Evolutionary conservation across 805 yeast genomes (phyloP).

Genomic region (Ogataea angusta): DNA sequence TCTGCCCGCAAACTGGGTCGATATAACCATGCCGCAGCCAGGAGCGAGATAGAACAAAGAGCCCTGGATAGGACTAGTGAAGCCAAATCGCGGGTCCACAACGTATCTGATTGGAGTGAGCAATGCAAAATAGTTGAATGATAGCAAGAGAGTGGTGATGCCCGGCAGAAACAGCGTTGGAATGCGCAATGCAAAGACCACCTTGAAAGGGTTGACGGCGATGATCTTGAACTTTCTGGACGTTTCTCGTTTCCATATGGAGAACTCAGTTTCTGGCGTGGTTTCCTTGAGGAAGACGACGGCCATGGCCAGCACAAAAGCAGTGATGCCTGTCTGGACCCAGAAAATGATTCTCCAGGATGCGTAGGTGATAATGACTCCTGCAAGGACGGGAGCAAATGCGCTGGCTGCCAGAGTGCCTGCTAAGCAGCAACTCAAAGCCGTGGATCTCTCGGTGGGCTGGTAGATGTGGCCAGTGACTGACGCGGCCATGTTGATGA

Average conservation of each 20-base stretch:
- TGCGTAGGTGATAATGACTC: conserved; percentile 45
- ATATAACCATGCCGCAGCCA: conserved; percentile 47
- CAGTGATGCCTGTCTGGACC: conserved; percentile 44
- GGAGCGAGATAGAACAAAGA: conserved; percentile 53
- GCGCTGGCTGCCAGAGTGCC: conserved; percentile 52
- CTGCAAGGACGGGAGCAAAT: conserved; percentile 49
- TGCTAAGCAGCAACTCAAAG: conserved; percentile 42
- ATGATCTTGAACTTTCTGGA: conserved; percentile 38
- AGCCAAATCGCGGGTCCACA: conserved; percentile 49
- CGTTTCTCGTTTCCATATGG: conserved; percentile 25
- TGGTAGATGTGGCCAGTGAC: conserved; percentile 45
- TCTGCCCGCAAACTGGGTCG: conserved; percentile 48
- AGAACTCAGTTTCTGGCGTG: conserved; percentile 28
- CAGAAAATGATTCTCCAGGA: conserved; percentile 51
- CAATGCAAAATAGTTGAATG: conserved; percentile 46
- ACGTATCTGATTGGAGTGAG: conserved; percentile 52
- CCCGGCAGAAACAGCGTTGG: conserved; percentile 43
- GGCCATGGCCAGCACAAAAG: conserved; percentile 31
- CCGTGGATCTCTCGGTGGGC: conserved; percentile 47
- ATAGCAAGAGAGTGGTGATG: conserved; percentile 35
- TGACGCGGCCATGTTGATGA: conserved; percentile 48
- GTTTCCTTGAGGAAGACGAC: conserved; percentile 46
- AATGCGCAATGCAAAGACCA: conserved; percentile 37
- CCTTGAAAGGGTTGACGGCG: conserved; percentile 42
- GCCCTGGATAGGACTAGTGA: conserved; percentile 45